Evolutionary conservation across 2,329 filamentous ascomycete species (phyloP).

Genomic region (Colletotrichum magnum): DNA sequence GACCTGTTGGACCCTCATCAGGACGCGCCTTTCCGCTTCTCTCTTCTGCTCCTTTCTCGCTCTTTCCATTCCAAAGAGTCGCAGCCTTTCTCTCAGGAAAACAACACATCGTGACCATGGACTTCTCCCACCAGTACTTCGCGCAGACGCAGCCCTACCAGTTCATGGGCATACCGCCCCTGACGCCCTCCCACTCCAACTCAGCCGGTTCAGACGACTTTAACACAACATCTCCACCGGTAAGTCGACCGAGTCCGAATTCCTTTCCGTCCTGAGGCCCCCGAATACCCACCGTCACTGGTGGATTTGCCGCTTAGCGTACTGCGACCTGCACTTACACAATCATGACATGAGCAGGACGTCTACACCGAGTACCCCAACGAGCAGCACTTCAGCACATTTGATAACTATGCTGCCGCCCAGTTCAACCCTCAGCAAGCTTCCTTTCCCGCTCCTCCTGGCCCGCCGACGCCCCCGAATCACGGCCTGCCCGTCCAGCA

Average conservation of each 20-base stretch:
- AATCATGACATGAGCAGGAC: constrained; percentile 59
- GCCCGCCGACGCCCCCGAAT: constrained; percentile 62
- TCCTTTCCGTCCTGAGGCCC: constrained; percentile 39
- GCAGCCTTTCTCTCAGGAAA: constrained; percentile 17
- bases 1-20: constrained; percentile 36
- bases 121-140: constrained; percentile 68
- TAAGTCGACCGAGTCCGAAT: constrained; percentile 53
- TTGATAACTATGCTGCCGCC: constrained; percentile 58
- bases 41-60: not conserved
- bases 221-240: constrained; percentile 67
- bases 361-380: constrained; percentile 62
- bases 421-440: constrained; percentile 45
- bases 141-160: constrained; percentile 65
- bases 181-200: constrained; percentile 70
- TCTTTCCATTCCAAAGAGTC: constrained; percentile 12
- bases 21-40: constrained; percentile 35
- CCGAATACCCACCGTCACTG: constrained; percentile 46
- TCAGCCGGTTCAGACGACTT: constrained; percentile 69
- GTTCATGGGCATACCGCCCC: constrained; percentile 67
- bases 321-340: constrained; percentile 48
- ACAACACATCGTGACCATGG: constrained; percentile 56
- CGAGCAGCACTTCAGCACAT: constrained; percentile 63
- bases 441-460: constrained; percentile 63
- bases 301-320: constrained; percentile 49
- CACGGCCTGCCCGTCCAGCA: constrained; percentile 41